These are phyloP conservation scores for Crithidia expoeki DNA, from an alignment of 208 protist genomes.

Conservation along the genomic window DNA sequence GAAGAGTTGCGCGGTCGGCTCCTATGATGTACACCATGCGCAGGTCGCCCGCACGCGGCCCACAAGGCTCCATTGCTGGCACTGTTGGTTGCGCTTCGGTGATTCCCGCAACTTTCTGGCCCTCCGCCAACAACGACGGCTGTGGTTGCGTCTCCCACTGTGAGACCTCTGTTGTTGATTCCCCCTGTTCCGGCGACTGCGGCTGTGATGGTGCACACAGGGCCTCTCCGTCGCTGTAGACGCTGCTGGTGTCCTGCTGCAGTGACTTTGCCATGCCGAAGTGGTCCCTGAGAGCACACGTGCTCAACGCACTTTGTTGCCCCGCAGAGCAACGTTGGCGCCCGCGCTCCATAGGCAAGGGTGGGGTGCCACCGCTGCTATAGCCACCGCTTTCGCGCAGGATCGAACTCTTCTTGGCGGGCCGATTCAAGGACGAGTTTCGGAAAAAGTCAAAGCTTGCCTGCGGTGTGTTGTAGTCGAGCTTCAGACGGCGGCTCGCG, in stretches of 20 bases:
- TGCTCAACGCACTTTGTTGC: not conserved
- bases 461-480: not conserved
- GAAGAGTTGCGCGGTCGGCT: constrained; percentile 53
- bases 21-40: constrained; percentile 61
- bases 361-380: not conserved
- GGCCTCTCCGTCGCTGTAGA: not conserved
- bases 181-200: too few species aligned
- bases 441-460: not conserved
- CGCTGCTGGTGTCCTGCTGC: not conserved
- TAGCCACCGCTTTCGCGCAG: not conserved
- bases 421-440: not conserved
- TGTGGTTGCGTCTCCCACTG: not conserved
- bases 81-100: not conserved
- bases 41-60: constrained; percentile 28
- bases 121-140: not conserved
- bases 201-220: not conserved
- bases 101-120: not conserved
- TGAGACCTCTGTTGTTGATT: not conserved
- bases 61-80: not conserved
- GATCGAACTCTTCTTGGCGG: not conserved
- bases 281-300: not conserved
- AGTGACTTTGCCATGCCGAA: not conserved
- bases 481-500: constrained; percentile 26
- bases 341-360: not conserved
- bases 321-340: not conserved